Evolutionary conservation across 139 green algal species (phyloP).

Genomic region (Chloropicon primus): DNA sequence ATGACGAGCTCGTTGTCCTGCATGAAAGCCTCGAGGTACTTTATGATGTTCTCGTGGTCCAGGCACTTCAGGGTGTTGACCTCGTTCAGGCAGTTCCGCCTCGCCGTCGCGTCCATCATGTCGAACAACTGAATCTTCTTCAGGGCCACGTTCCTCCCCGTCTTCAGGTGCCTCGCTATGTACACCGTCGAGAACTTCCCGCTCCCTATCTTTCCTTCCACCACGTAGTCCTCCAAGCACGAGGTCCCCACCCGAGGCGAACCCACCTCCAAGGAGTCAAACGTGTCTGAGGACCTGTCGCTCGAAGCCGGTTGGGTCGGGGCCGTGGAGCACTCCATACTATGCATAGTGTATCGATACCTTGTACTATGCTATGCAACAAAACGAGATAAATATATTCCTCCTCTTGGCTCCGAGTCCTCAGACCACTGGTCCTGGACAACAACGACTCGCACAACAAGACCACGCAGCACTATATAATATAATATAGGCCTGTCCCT

Average conservation of each 20-base stretch:
- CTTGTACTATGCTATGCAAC: too few relatives aligned
- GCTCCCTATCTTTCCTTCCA: neutral
- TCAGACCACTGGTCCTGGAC: too few relatives aligned
- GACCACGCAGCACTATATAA: too few relatives aligned
- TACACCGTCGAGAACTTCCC: neutral
- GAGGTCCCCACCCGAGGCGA: neutral
- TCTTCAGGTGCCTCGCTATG: neutral
- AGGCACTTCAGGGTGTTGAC: constrained; percentile 36
- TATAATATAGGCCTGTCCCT: too few relatives aligned
- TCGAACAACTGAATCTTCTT: constrained; percentile 46
- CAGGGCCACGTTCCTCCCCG: constrained; percentile 2
- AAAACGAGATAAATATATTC: too few relatives aligned
- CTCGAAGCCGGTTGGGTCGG: neutral
- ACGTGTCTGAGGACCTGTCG: neutral
- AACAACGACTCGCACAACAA: too few relatives aligned
- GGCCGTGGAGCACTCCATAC: neutral
- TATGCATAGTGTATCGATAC: too few relatives aligned
- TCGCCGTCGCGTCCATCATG: constrained; percentile 35
- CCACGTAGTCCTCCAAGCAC: neutral
- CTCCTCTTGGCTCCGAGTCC: too few relatives aligned
- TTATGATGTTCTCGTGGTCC: constrained; percentile 34
- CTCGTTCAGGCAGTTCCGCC: constrained; percentile 31
- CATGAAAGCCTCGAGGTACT: constrained; percentile 42
- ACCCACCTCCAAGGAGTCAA: neutral
- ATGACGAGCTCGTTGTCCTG: constrained; percentile 45